Evolutionary conservation across 2,329 filamentous ascomycete genomes (phyloP), one percentile per base, ranked within the genome.

Genomic region (Pseudogymnoascus sp.): DNA sequence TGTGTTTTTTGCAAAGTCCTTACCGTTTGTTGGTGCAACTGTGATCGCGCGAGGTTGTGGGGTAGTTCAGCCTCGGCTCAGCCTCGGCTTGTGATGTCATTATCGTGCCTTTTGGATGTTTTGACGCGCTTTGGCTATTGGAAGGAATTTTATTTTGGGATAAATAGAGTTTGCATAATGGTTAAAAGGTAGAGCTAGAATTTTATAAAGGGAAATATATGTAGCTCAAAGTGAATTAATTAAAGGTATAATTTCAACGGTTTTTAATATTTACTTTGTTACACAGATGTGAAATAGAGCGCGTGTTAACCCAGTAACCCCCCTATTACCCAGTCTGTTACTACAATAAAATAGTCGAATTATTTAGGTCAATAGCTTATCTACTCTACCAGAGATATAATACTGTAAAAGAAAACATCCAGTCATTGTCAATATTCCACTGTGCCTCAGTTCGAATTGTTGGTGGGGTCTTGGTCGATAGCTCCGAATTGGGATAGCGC

Each of bases 31-130:
- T 33, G 29, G 15, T 18, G n/a, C 48, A 21, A 55, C 27, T 55
- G 3, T 55, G 29, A 10, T 55, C 29, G 29, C 15, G 29, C n/a
- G 48, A 35, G 9, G n/a, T 13, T 52, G 42, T 55, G 29, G 9
- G 29, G 29, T 52, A 31, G 27, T 27, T 55, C 48, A 35, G 29
- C 29, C 48, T n/a, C 48, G 48, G 48, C 48, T 55, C 48, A 33
- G 48, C 48, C 48, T 55, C 48, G 48, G 45, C 27, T 55, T 55
- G 48, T 55, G 48, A 55, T 55, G 48, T 55, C 48, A 55, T 55
- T 10, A 33, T 55, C 21, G 21, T 55, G 29, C 29, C n/a, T n/a
- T 18, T 55, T 33, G n/a, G 48, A 55, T 18, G n/a, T 33, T 55
- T 55, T 33, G 29, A 33, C 48, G n/a, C n/a, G n/a, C 4, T 33